phyloP scores from a whole-genome alignment of 495 filamentous ascomycete species.

The Neurospora sublineolata region DNA sequence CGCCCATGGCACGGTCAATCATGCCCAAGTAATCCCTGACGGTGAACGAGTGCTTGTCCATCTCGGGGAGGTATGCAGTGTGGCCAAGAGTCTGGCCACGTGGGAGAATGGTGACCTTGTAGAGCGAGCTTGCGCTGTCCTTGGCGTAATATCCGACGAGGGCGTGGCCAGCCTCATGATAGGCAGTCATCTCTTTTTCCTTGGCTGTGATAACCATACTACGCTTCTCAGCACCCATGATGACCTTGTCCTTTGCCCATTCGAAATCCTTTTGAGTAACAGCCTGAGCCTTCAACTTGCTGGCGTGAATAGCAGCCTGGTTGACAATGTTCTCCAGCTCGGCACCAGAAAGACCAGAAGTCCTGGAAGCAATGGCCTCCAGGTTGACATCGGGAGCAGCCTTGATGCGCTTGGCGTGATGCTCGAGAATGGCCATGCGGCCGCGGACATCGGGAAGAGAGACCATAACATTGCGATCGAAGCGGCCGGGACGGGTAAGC shows the following conservation, averaged over 20 bases:
- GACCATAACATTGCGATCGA: constrained; percentile 82
- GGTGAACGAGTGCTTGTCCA: constrained; percentile 73
- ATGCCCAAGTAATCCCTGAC: constrained; percentile 61
- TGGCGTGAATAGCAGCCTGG: constrained; percentile 85
- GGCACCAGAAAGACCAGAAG: constrained; percentile 85
- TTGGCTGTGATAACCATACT: constrained; percentile 80
- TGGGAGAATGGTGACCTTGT: constrained; percentile 95
- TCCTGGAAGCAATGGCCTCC: constrained; percentile 69
- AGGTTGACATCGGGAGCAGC: constrained; percentile 68
- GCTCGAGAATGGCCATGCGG: constrained; percentile 78
- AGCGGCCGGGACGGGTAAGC: constrained; percentile 84
- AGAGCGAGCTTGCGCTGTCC: constrained; percentile 57
- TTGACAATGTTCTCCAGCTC: constrained; percentile 95
- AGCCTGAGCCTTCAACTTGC: constrained; percentile 58
- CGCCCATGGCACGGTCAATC: constrained; percentile 79
- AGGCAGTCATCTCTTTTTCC: constrained; percentile 82
- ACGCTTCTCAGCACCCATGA: constrained; percentile 88
- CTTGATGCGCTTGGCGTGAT: constrained; percentile 84
- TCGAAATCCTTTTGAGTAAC: constrained; percentile 78
- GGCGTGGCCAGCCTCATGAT: constrained; percentile 94
- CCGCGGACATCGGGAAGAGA: constrained; percentile 92
- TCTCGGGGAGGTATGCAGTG: constrained; percentile 73
- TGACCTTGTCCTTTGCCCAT: constrained; percentile 95
- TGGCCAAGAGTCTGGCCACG: constrained; percentile 76
- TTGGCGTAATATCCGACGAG: constrained; percentile 72